A percentile compares a stretch with the other conserved stretches of the same genome.
Evolutionary conservation across 495 filamentous ascomycete genomes (phyloP).

Genomic region (Viridothelium virens): DNA sequence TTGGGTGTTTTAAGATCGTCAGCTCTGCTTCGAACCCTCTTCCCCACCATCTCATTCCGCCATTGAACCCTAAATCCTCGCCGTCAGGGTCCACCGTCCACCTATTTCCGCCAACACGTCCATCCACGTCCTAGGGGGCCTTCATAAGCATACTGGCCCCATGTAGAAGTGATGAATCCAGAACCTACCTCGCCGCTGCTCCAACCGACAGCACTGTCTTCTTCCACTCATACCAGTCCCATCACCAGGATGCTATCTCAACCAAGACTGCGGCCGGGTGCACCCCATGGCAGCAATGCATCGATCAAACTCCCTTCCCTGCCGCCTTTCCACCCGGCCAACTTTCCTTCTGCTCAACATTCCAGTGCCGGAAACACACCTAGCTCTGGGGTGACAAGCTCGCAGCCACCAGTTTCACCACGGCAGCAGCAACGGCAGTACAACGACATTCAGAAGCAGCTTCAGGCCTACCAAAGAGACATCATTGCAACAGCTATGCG

Average conservation of each 20-base stretch:
- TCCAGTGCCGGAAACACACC: constrained; percentile 29
- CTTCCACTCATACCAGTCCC: neutral
- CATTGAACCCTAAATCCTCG: neutral
- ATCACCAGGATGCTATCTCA: constrained; percentile 1
- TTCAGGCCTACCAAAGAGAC: constrained; percentile 35
- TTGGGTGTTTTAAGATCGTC: neutral
- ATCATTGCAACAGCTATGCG: constrained; percentile 22
- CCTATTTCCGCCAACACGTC: neutral
- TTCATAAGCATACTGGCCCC: neutral
- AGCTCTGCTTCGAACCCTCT: neutral
- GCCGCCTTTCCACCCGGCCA: constrained; percentile 40
- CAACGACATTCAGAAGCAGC: constrained; percentile 36
- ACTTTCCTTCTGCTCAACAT: constrained; percentile 30
- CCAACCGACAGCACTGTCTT: neutral
- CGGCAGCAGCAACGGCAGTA: constrained; percentile 27
- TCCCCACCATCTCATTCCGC: neutral
- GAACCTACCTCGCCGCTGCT: neutral
- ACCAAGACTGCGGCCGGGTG: neutral
- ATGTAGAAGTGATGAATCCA: neutral
- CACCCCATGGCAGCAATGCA: constrained; percentile 14
- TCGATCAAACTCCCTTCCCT: constrained; percentile 33
- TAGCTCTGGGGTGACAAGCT: constrained; percentile 22
- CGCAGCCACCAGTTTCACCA: constrained; percentile 26
- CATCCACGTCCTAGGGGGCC: neutral
- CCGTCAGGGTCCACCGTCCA: neutral